phyloP scores from a whole-genome alignment of 305 asterid genomes.

The Ajuga reptans region DNA sequence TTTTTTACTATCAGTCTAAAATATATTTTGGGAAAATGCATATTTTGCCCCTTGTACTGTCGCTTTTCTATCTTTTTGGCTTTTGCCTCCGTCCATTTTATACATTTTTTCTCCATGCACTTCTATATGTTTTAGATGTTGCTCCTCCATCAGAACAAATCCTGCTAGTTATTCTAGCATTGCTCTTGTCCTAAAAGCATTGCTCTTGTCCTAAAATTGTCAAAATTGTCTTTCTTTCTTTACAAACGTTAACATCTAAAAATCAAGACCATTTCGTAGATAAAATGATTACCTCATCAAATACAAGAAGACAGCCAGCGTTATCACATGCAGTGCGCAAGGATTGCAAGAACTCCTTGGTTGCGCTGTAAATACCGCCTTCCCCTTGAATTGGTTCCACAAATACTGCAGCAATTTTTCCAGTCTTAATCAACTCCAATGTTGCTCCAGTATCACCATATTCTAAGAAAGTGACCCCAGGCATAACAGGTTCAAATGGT shows the following conservation, averaged over 20 bases:
- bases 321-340: constrained; percentile 73
- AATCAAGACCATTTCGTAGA: neutral
- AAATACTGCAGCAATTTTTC: constrained; percentile 84
- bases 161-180: neutral
- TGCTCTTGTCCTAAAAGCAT: too few relatives aligned
- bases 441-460: constrained; percentile 69
- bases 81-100: too few relatives aligned
- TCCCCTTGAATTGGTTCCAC: constrained; percentile 97
- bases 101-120: too few relatives aligned
- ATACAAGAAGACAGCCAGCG: constrained; percentile 70
- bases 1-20: too few relatives aligned
- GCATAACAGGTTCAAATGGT: constrained; percentile 96
- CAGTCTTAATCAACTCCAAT: constrained; percentile 50
- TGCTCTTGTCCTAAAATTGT: neutral
- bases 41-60: too few relatives aligned
- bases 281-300: constrained; percentile 64
- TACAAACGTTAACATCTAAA: neutral
- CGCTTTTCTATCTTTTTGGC: too few relatives aligned
- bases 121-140: too few relatives aligned
- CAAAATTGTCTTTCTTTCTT: neutral
- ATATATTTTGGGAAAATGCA: too few relatives aligned
- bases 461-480: constrained; percentile 77
- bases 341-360: constrained; percentile 60
- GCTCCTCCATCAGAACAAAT: neutral
- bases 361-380: constrained; percentile 79